Conservation (phyloP, 106 monocot species). For the Xerophyta viscosa region DNA sequence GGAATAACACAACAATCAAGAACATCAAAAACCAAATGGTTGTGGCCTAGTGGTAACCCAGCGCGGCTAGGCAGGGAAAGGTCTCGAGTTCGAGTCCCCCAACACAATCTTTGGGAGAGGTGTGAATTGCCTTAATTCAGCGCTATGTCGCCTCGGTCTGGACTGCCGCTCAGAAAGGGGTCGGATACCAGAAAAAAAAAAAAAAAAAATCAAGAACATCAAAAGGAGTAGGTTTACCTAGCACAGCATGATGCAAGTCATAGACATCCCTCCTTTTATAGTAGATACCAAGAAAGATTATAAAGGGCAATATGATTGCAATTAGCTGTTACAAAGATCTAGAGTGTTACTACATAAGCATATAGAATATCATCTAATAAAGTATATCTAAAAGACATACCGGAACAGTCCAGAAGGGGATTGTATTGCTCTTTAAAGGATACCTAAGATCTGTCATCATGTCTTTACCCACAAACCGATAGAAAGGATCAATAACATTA, state of each 20-base stretch:
- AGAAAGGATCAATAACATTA: conserved; percentile 16
- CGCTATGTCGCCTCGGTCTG: too few species aligned
- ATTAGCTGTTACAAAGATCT: conserved; percentile 8
- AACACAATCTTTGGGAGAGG: too few species aligned
- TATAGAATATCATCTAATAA: neutral
- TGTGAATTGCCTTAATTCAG: too few species aligned
- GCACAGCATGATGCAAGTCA: conserved; percentile 16
- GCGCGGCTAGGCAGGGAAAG: too few species aligned
- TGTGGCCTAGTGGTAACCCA: too few species aligned
- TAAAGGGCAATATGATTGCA: conserved; percentile 14
- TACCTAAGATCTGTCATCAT: conserved; percentile 22
- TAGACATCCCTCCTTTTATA: conserved; percentile 14
- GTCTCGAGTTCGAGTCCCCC: too few species aligned
- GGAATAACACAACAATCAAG: neutral
- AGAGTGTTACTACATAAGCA: neutral
- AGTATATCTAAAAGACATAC: conserved; percentile 1
- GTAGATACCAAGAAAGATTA: conserved; percentile 13
- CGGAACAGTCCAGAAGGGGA: conserved; percentile 24
- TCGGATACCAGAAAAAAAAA: too few species aligned
- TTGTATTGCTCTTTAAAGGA: conserved; percentile 17
- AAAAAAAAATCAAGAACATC: too few species aligned
- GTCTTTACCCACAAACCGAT: conserved; percentile 18
- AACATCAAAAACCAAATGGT: too few species aligned
- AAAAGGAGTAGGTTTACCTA: conserved; percentile 6
- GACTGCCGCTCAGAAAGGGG: too few species aligned